Conservation (phyloP, 225 moss, liverwort and hornwort species). For the Straminergon stramineum region DNA sequence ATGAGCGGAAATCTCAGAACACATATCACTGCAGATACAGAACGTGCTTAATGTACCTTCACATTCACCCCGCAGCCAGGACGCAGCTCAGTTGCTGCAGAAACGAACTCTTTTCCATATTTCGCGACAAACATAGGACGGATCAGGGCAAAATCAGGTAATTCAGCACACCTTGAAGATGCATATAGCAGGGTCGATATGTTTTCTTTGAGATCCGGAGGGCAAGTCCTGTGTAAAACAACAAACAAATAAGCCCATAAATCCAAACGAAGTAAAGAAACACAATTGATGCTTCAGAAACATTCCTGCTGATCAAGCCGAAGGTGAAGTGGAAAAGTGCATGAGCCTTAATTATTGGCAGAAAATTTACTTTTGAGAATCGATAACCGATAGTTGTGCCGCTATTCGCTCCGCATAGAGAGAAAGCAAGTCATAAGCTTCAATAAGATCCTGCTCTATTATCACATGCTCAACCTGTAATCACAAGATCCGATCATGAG, state of each 20-base stretch:
- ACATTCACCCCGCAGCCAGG: conserved; percentile 64
- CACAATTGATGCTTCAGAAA: not conserved
- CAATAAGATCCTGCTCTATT: conserved; percentile 59
- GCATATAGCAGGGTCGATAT: conserved; percentile 55
- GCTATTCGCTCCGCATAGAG: conserved; percentile 65
- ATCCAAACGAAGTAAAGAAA: not conserved
- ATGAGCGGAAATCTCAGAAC: not conserved
- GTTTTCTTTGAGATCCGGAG: conserved; percentile 62
- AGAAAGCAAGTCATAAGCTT: conserved; percentile 55
- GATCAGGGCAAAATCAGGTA: conserved; percentile 55
- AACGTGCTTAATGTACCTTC: conserved; percentile 19
- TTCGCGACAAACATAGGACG: conserved; percentile 51
- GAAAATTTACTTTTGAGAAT: conserved; percentile 53
- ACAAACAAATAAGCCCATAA: not conserved
- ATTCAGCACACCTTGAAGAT: conserved; percentile 61
- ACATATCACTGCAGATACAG: not conserved
- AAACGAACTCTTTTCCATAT: conserved; percentile 71
- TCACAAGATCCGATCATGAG: not conserved
- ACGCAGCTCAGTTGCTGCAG: conserved; percentile 46
- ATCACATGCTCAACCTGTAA: conserved; percentile 69
- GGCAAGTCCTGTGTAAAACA: conserved; percentile 42
- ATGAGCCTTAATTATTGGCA: not conserved
- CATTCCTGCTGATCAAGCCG: not conserved
- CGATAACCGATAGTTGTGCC: conserved; percentile 53
- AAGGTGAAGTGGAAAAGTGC: not conserved